Conservation (phyloP, 1,284 basidiomycete species). For the Phaffia rhodozyma region DNA sequence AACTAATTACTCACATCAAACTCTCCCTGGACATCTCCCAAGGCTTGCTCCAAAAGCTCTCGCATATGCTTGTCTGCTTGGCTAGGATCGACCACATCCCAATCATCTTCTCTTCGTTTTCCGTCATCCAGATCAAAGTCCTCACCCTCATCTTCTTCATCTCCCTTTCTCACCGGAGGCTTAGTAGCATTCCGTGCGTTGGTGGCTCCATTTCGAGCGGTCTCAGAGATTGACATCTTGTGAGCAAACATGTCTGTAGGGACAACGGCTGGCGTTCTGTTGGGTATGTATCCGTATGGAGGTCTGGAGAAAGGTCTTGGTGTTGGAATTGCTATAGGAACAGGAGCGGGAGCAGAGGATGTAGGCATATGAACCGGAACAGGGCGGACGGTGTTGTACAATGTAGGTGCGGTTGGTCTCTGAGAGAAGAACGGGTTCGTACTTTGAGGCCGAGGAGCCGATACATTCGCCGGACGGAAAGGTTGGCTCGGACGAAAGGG, state of each 20-base stretch:
- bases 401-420: too few relatives aligned
- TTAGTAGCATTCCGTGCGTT: background rate
- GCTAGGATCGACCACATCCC: conserved; percentile 27
- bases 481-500: too few relatives aligned
- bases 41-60: conserved; percentile 37
- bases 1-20: background rate
- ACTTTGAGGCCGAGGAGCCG: too few relatives aligned
- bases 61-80: conserved; percentile 46
- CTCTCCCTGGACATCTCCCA: conserved; percentile 27
- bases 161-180: background rate
- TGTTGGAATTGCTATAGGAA: background rate
- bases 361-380: background rate
- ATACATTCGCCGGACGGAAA: too few relatives aligned
- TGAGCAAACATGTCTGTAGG: background rate
- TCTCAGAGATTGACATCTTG: background rate
- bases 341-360: background rate
- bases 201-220: background rate
- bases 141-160: conserved; percentile 21
- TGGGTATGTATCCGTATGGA: conserved; percentile 9
- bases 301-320: background rate
- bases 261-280: background rate
- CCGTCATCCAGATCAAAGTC: conserved; percentile 28
- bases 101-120: conserved; percentile 28
- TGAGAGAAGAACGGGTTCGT: too few relatives aligned
- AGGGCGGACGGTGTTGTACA: background rate